phyloP scores from a whole-genome alignment of 495 filamentous ascomycete genomes.

The Hypomontagnella submonticulosa region DNA sequence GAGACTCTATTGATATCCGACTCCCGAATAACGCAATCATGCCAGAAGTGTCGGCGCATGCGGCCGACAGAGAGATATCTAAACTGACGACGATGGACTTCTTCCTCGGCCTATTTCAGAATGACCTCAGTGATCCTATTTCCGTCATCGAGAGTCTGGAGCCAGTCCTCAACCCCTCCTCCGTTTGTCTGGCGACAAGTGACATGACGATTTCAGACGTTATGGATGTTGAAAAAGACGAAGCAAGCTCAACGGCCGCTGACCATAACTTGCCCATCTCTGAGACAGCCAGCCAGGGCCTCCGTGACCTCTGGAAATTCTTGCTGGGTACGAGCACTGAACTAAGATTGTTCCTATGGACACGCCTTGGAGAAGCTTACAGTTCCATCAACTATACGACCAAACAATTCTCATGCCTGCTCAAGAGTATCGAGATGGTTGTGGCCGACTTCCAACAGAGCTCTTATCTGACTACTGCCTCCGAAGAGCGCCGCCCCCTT shows the following conservation, averaged over 20 bases:
- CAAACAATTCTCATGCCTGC: conserved; percentile 85
- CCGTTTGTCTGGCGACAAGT: conserved; percentile 57
- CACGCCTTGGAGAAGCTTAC: conserved; percentile 87
- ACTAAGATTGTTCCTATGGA: conserved; percentile 86
- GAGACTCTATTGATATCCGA: conserved; percentile 60
- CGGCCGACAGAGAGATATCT: conserved; percentile 88
- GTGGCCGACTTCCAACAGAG: conserved; percentile 74
- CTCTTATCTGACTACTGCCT: conserved; percentile 68
- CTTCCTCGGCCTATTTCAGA: conserved; percentile 84
- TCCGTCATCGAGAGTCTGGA: conserved; percentile 91
- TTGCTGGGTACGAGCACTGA: conserved; percentile 82
- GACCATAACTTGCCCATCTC: conserved; percentile 52
- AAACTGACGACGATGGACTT: conserved; percentile 96
- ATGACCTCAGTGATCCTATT: conserved; percentile 73
- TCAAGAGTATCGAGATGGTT: conserved; percentile 85
- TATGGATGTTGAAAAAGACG: conserved; percentile 11
- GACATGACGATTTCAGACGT: conserved; percentile 3
- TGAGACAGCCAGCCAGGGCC: conserved; percentile 58
- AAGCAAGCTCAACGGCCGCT: not conserved
- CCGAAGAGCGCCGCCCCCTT: conserved; percentile 70
- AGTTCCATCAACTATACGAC: conserved; percentile 81
- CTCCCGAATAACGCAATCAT: conserved; percentile 89
- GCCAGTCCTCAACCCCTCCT: conserved; percentile 83
- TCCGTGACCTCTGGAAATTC: conserved; percentile 83
- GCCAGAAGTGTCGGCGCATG: conserved; percentile 83